These are phyloP conservation scores for Firmiana major DNA, from an alignment of 345 rosid genomes.

Conservation along the genomic window DNA sequence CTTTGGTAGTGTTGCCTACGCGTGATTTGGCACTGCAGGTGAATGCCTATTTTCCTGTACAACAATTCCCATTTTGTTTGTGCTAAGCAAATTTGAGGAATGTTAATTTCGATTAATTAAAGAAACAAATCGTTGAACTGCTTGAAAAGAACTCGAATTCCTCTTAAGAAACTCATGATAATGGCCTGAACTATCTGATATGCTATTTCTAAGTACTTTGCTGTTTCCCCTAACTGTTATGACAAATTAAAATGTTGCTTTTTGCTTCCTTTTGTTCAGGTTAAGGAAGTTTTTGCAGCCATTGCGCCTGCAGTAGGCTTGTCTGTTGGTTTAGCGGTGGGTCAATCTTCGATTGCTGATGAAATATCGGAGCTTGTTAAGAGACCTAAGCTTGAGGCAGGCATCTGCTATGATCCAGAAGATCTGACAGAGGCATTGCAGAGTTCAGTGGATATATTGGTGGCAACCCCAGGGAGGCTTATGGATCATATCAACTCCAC, in stretches of 20 bases:
- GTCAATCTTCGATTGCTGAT: conserved; percentile 85
- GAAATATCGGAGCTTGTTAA: conserved; percentile 77
- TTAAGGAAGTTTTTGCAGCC: conserved; percentile 83
- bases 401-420: conserved; percentile 79
- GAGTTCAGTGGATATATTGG: conserved; percentile 84
- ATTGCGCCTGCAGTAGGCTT: conserved; percentile 92
- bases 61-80: not conserved
- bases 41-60: not conserved
- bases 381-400: conserved; percentile 73
- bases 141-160: not conserved
- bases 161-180: not conserved
- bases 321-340: conserved; percentile 93
- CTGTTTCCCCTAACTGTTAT: not conserved
- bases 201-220: not conserved
- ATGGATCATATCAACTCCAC: conserved; percentile 91
- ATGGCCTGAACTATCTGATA: not conserved
- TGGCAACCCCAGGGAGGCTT: conserved; percentile 98
- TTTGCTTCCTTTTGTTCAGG: conserved; percentile 40
- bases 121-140: not conserved
- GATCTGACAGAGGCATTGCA: conserved; percentile 46
- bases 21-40: conserved; percentile 97
- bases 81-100: not conserved
- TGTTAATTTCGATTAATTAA: not conserved
- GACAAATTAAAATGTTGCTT: not conserved
- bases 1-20: conserved; percentile 89